These are phyloP conservation scores for Crataegus laevigata DNA, from an alignment of 306 rosid genomes.

Conservation along the genomic window DNA sequence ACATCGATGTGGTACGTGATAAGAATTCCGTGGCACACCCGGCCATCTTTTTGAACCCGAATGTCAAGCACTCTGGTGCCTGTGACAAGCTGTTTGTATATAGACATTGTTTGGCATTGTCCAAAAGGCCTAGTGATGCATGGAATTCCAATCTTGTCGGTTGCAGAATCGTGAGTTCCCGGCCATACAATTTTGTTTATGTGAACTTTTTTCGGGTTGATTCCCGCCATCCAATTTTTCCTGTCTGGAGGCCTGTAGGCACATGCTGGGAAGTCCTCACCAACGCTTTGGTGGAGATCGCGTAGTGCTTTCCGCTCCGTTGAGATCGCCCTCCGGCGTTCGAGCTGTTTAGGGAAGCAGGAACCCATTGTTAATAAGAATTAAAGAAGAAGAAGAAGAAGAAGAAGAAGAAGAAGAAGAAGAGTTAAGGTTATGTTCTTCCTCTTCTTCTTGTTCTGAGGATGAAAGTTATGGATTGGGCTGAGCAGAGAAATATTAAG, in stretches of 20 bases:
- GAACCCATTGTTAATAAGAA: conserved; percentile 48
- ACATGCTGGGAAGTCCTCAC: conserved; percentile 51
- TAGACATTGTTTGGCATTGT: conserved; percentile 71
- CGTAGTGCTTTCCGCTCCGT: conserved; percentile 36
- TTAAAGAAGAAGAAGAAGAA: neutral
- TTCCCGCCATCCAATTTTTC: conserved; percentile 65
- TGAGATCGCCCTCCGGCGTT: conserved; percentile 39
- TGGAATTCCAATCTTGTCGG: conserved; percentile 69
- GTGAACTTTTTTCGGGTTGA: conserved; percentile 36
- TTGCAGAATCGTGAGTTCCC: conserved; percentile 82
- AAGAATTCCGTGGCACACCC: conserved; percentile 75
- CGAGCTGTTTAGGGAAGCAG: conserved; percentile 42
- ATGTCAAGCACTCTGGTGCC: conserved; percentile 66
- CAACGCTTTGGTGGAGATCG: conserved; percentile 29
- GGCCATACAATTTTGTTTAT: conserved; percentile 72
- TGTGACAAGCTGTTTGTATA: conserved; percentile 48
- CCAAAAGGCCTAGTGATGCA: conserved; percentile 76
- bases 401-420: conserved; percentile 12
- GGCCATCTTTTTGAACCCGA: conserved; percentile 53
- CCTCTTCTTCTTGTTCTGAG: neutral
- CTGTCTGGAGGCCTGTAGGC: conserved; percentile 58
- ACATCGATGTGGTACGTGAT: conserved; percentile 49
- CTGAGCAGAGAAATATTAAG: neutral
- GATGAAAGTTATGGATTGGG: neutral
- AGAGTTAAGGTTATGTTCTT: neutral